Percentiles rank a stretch among this genome's conserved stretches.
Conservation (phyloP, 768 basidiomycete species). For the Pisolithus marmoratus region DNA sequence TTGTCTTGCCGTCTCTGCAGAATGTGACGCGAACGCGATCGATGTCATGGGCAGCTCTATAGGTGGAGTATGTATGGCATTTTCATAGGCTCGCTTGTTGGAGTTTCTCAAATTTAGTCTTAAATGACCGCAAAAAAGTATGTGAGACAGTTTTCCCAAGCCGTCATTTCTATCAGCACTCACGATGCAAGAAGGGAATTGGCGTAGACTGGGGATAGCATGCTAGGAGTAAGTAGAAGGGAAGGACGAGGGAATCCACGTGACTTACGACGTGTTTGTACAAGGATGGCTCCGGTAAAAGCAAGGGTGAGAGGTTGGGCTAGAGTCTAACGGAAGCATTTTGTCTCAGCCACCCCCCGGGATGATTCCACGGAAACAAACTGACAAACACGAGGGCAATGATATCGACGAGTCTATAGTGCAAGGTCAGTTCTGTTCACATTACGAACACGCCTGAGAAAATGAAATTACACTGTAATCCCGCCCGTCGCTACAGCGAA, state of each 20-base stretch:
- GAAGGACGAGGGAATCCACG: too few relatives aligned
- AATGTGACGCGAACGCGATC: slow-evolving; percentile 19
- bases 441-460: not conserved
- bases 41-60: slow-evolving; percentile 13
- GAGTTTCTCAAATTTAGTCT: slow-evolving; percentile 24
- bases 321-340: slow-evolving; percentile 9
- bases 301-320: slow-evolving; percentile 13
- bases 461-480: slow-evolving; percentile 16
- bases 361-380: not conserved
- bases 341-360: not conserved
- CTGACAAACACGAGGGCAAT: slow-evolving; percentile 21
- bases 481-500: slow-evolving; percentile 24
- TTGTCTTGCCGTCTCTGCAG: slow-evolving; percentile 5
- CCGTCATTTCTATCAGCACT: not conserved
- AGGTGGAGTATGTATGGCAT: not conserved
- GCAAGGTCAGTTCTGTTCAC: not conserved
- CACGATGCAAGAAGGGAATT: slow-evolving; percentile 26
- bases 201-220: slow-evolving; percentile 19
- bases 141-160: not conserved
- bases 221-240: not conserved
- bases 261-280: slow-evolving; percentile 23
- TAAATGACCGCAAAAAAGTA: not conserved
- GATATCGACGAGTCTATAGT: slow-evolving; percentile 18
- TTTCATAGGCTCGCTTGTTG: slow-evolving; percentile 9
- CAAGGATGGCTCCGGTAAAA: slow-evolving; percentile 15